A percentile compares a stretch with the other conserved stretches of the same genome.
Evolutionary conservation across 257 asterid species (phyloP).

Genomic region (Prunella vulgaris): DNA sequence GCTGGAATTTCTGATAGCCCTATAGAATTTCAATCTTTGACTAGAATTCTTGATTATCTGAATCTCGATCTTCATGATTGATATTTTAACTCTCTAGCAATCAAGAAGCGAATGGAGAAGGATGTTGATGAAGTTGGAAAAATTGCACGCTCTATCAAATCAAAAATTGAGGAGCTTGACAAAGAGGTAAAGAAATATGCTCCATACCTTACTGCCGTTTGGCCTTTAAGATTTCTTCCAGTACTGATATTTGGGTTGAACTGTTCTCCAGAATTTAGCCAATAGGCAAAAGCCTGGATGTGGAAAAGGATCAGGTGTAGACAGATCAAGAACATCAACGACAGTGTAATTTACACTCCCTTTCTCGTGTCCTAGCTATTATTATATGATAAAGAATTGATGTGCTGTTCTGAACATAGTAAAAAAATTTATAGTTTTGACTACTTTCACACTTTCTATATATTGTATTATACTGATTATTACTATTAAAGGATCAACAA

Average conservation of each 20-base stretch:
- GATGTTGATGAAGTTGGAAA: conserved; percentile 98
- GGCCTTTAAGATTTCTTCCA: conserved; percentile 10
- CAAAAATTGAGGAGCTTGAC: conserved; percentile 88
- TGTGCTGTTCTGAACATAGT: not conserved
- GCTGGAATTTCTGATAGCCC: not conserved
- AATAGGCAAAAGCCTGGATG: conserved; percentile 93
- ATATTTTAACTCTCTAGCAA: conserved; percentile 43
- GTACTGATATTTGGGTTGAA: conserved; percentile 14
- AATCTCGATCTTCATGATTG: conserved; percentile 16
- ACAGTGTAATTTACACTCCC: conserved; percentile 61
- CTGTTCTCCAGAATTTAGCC: conserved; percentile 63
- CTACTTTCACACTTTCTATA: not conserved
- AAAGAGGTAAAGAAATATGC: conserved; percentile 56
- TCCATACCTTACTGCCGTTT: conserved; percentile 19
- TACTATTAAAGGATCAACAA: not conserved
- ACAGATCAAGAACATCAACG: conserved; percentile 94
- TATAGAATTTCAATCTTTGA: not conserved
- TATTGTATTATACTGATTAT: conserved; percentile 5
- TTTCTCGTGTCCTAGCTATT: conserved; percentile 6
- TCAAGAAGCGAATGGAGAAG: conserved; percentile 96
- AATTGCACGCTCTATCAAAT: conserved; percentile 75
- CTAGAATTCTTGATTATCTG: not conserved
- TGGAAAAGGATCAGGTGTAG: conserved; percentile 95
- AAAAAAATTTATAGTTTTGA: conserved; percentile 9
- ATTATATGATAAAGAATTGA: conserved; percentile 9